phyloP scores from a whole-genome alignment of 1,139 yeast species.

The Blastobotrys elegans region DNA sequence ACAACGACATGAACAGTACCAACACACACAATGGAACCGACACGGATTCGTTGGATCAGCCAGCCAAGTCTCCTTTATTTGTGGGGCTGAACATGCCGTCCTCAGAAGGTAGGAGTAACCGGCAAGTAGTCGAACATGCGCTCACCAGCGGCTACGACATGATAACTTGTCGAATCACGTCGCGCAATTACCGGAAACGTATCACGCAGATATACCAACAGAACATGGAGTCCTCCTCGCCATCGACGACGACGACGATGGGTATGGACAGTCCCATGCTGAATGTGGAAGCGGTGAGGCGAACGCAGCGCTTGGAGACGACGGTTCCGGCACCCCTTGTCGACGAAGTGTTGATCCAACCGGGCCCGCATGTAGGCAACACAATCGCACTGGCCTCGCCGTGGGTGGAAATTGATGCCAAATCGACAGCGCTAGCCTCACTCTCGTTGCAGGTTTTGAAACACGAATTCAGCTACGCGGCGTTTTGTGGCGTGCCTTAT shows the following conservation, averaged over 20 bases:
- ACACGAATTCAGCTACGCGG: conserved; percentile 56
- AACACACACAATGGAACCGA: too few species aligned
- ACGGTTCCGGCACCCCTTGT: conserved; percentile 22
- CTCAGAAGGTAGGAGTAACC: conserved; percentile 30
- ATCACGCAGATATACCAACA: conserved; percentile 27
- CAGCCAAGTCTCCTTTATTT: conserved; percentile 24
- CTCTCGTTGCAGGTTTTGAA: conserved; percentile 49
- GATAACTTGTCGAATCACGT: conserved; percentile 35
- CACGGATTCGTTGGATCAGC: too few species aligned
- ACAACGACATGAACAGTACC: conserved; percentile 3
- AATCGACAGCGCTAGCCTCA: conserved; percentile 44
- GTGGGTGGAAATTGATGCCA: conserved; percentile 59
- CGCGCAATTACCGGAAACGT: conserved; percentile 30
- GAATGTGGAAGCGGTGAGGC: conserved; percentile 6
- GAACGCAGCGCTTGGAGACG: neutral
- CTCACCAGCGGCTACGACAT: conserved; percentile 35
- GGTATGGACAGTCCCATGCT: conserved; percentile 10
- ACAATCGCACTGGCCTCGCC: conserved; percentile 54
- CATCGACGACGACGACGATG: neutral
- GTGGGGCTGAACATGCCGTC: conserved; percentile 37
- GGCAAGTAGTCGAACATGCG: conserved; percentile 30
- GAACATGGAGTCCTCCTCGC: conserved; percentile 6
- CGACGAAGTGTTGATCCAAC: conserved; percentile 33
- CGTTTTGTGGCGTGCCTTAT: conserved; percentile 48
- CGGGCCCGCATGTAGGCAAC: conserved; percentile 37